These are phyloP conservation scores for Zymoseptoria brevis DNA, from an alignment of 2,329 filamentous ascomycete species.

Conservation along the genomic window DNA sequence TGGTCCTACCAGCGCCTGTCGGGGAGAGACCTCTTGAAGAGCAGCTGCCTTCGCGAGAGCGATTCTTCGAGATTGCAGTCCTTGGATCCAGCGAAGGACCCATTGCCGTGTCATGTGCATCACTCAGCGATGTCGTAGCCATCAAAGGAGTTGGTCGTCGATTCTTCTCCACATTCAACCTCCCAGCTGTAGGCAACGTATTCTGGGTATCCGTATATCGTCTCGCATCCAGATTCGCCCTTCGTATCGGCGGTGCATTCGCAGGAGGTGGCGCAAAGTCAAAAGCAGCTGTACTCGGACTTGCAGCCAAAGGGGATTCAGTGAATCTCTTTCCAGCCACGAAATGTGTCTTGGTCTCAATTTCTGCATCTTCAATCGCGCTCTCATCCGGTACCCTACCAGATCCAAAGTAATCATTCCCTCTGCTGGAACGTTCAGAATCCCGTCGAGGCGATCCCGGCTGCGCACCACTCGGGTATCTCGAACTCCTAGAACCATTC, in stretches of 20 bases:
- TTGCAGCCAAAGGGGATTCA: slow-evolving; percentile 7
- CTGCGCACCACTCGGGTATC: slow-evolving; percentile 7
- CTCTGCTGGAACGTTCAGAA: slow-evolving; percentile 17
- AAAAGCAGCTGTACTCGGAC: slow-evolving; percentile 12
- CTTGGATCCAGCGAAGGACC: slow-evolving; percentile 9
- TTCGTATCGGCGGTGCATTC: slow-evolving; percentile 15
- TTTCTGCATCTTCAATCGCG: slow-evolving; percentile 22
- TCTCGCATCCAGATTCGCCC: slow-evolving; percentile 20
- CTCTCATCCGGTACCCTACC: slow-evolving; percentile 12
- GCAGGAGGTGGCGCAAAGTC: slow-evolving; percentile 19
- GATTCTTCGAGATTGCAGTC: slow-evolving; percentile 7
- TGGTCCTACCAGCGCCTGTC: slow-evolving; percentile 12
- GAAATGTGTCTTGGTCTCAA: slow-evolving; percentile 7
- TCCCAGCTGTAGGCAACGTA: slow-evolving; percentile 16
- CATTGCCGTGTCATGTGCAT: slow-evolving; percentile 12
- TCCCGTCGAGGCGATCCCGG: slow-evolving; percentile 21
- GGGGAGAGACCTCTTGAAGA: slow-evolving; percentile 22
- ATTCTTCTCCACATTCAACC: slow-evolving; percentile 19
- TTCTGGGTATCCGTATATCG: slow-evolving; percentile 24
- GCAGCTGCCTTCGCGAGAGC: slow-evolving; percentile 21
- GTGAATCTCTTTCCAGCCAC: slow-evolving; percentile 9
- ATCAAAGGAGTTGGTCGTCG: slow-evolving; percentile 21
- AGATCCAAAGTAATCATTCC: slow-evolving; percentile 21
- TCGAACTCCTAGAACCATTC: slow-evolving; percentile 1
- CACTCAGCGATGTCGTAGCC: slow-evolving; percentile 18